Evolutionary conservation across 495 filamentous ascomycete species (phyloP), one percentile per base, ranked within the genome.

Genomic region (Neurospora sp.): DNA sequence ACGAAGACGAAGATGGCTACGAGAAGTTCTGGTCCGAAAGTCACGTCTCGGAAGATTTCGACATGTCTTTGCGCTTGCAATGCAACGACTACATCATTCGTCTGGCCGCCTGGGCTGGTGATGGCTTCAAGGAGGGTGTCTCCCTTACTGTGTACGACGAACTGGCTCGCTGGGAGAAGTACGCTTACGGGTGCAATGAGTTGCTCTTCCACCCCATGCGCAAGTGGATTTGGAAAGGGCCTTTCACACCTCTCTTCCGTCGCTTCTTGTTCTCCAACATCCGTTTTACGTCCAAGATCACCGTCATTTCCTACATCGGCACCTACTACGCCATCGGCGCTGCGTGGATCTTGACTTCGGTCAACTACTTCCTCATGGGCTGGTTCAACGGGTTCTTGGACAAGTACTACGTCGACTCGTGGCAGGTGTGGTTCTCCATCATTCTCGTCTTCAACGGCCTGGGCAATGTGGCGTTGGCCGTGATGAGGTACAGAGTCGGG

Each of bases 141-240:
- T 94, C 92, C 14, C 84, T 94, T 12, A 94, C 92, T 10, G 92
- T 94, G 39, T 94, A 94, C 80, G 92, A 94, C 79, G 92, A 94
- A 78, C 83, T 94, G 35, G 89, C 91, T 5, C 90, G 92, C 40
- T 94, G 92, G 92, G 92, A 94, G 76, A 94, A 94, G 80, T 94
- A 94, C 80, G 92, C 92, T 5, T 94, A 94, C 78, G 92, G 92
- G n/a, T 94, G 92, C 79, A 93, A 91, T 83, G 92, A 94, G 79
- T 82, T 94, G 66, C 85, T 94, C 74, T 94, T 94, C 85, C 84
- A 93, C 76, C 92, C 92, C 1, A 80, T 94, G 71, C 83, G 88
- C 71, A 85, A 82, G 74, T 91, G 89, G 89, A 74, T 87, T 16
- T 87, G 85, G 81, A 84, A 82, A 41, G 90, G 90, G 0, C 91